Percentiles rank a stretch among this genome's conserved stretches.
Evolutionary conservation across 257 asterid species (phyloP).

Genomic region (Penstemon newberryi): DNA sequence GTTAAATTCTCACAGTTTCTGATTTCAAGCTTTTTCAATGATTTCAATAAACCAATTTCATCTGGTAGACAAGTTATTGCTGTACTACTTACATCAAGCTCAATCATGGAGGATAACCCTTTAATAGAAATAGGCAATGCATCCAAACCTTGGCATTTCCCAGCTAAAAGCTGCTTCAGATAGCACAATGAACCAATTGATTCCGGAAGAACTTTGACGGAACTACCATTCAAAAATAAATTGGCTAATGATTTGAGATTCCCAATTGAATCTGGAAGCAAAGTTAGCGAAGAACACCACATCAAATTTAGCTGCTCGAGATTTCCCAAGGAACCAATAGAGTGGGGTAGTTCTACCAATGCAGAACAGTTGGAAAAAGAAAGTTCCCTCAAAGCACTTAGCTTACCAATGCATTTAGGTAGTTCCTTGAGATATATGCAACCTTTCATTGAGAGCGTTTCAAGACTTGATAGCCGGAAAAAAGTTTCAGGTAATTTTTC

Average conservation of each 20-base stretch:
- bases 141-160: slow-evolving; percentile 22
- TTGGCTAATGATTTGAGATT: slow-evolving; percentile 30
- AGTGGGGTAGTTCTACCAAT: slow-evolving; percentile 29
- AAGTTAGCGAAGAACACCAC: slow-evolving; percentile 24
- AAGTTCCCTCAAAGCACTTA: slow-evolving; percentile 29
- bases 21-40: slow-evolving; percentile 30
- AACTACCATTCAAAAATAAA: slow-evolving; percentile 23
- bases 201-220: slow-evolving; percentile 28
- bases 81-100: slow-evolving; percentile 28
- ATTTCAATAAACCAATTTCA: slow-evolving; percentile 24
- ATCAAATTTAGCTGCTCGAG: slow-evolving; percentile 32
- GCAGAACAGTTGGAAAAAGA: slow-evolving; percentile 24
- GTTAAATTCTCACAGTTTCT: slow-evolving; percentile 18
- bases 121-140: slow-evolving; percentile 25
- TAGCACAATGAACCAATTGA: slow-evolving; percentile 33
- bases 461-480: slow-evolving; percentile 31
- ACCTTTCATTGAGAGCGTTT: slow-evolving; percentile 26
- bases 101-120: slow-evolving; percentile 29
- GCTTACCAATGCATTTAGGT: slow-evolving; percentile 34
- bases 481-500: slow-evolving; percentile 26
- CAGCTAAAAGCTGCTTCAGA: slow-evolving; percentile 27
- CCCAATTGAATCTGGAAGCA: slow-evolving; percentile 36
- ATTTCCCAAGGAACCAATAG: slow-evolving; percentile 27
- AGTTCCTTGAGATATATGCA: slow-evolving; percentile 27
- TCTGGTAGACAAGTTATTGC: slow-evolving; percentile 19